phyloP scores from a whole-genome alignment of 2,329 filamentous ascomycete species.

The Verticillium longisporum region DNA sequence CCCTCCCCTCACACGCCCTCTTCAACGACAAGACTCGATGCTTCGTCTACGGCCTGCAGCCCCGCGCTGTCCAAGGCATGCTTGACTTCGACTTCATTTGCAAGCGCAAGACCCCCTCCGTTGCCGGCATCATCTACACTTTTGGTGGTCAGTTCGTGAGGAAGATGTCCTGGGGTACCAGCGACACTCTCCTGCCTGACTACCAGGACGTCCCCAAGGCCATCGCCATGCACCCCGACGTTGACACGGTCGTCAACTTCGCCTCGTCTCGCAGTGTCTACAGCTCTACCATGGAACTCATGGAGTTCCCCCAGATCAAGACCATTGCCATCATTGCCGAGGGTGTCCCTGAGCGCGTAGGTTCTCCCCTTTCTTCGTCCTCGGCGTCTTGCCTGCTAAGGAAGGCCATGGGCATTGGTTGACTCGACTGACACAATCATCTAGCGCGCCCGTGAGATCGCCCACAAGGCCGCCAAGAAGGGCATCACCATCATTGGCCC shows the following conservation, averaged over 20 bases:
- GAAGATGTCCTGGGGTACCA: constrained; percentile 99
- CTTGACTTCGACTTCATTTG: constrained; percentile 99
- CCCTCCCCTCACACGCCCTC: constrained; percentile 78
- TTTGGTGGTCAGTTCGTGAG: constrained; percentile 99
- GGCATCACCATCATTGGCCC: constrained; percentile 98
- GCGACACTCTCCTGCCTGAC: constrained; percentile 95
- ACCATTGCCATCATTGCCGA: constrained; percentile 99
- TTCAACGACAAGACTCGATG: constrained; percentile 99
- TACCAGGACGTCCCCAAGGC: constrained; percentile 94
- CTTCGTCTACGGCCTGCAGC: constrained; percentile 99
- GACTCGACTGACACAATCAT: neutral
- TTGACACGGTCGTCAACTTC: constrained; percentile 98
- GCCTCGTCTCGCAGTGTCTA: constrained; percentile 98
- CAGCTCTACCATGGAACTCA: constrained; percentile 96
- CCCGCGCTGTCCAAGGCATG: constrained; percentile 85
- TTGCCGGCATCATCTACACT: constrained; percentile 99
- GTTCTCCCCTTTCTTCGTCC: constrained; percentile 24
- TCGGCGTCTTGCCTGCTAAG: too few species aligned
- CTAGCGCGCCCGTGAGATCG: constrained; percentile 93
- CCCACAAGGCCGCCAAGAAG: constrained; percentile 96
- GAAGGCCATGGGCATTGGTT: too few species aligned
- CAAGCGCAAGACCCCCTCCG: constrained; percentile 94
- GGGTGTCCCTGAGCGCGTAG: constrained; percentile 94
- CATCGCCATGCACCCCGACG: constrained; percentile 91
- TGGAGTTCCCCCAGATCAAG: constrained; percentile 95